Percentiles rank a stretch among this genome's conserved stretches.
Conservation (phyloP, 345 rosid genomes). For the Rubroshorea leprosula region DNA sequence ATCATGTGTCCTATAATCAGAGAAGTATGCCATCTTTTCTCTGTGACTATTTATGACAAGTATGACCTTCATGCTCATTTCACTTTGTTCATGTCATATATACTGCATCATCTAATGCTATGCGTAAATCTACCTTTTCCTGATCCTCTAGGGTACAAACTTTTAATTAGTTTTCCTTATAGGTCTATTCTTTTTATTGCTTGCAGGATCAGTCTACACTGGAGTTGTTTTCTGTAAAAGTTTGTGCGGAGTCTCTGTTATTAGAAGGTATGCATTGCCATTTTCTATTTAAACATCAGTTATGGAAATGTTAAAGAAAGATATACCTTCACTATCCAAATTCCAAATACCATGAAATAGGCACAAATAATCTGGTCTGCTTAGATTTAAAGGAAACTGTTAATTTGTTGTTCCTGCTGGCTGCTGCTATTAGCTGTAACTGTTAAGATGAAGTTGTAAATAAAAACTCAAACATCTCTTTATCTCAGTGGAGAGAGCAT, state of each 20-base stretch:
- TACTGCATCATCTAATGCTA: no score
- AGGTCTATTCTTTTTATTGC: no score
- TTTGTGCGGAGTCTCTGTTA: constrained; percentile 76
- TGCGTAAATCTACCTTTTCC: no score
- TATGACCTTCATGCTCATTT: neutral
- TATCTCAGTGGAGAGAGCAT: constrained; percentile 83
- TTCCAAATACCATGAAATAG: no score
- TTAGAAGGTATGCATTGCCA: constrained; percentile 59
- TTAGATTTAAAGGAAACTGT: neutral
- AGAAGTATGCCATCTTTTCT: neutral
- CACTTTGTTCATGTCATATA: neutral
- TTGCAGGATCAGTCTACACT: constrained; percentile 71
- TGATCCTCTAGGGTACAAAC: no score
- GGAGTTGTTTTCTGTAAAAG: constrained; percentile 84
- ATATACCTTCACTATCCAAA: no score
- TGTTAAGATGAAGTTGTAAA: neutral
- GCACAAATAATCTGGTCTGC: neutral
- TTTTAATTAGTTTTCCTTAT: no score
- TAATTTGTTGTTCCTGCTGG: constrained; percentile 6
- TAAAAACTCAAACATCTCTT: constrained; percentile 1
- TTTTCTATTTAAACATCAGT: no score
- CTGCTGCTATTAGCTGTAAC: no score
- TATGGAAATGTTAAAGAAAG: no score
- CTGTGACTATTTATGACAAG: neutral
- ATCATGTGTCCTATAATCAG: constrained; percentile 1